Evolutionary conservation across 257 asterid species (phyloP), one percentile per base, ranked within the genome.

Genomic region (Primulina tabacum): DNA sequence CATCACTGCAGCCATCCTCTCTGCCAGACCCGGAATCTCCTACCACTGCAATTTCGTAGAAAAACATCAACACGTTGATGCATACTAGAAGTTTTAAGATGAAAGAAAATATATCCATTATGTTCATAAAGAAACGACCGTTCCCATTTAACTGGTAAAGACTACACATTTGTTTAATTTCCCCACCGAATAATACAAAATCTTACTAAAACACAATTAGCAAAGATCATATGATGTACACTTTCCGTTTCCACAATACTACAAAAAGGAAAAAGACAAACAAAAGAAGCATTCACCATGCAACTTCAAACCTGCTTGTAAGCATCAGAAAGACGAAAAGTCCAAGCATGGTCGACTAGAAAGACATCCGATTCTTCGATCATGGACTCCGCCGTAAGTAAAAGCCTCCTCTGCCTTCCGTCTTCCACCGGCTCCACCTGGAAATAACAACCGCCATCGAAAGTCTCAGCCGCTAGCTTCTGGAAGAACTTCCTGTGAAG

Each of bases 271-370:
- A 21, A 8, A 10, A 5, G 6, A 17, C 18, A 14, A 0, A 12
- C 16, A 16, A n/a, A 40, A 18, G 16, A 6, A 26, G 47, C 62
- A 63, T 40, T 17, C 40, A 43, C 71, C 35, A 33, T 37, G 63
- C 32, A 64, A 16, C 56, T 17, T 38, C 20, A 43, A 61, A 88
- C 96, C 94, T 90, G 97, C 77, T 90, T 87, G 76, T 82, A 91
- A 77, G 97, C 97, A 80, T 91, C 96, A 76, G 89, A 72, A 33
- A 91, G 87, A 40, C 99, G 96, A 81, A 91, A 94, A 37, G 96
- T 87, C 97, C 99, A 94, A 57, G 99, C 99, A 79, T 91, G 96
- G 84, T 94, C 97, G 10, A 94, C 90, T 20, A 94, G 87, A 59
- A 89, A 91, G 21, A 94, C 88, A 77, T 91, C 84, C 26, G 96